Percentiles rank a stretch among this genome's conserved stretches.
Evolutionary conservation across 179 eudicot genomes (phyloP).

Genomic region (Spinacia oleracea): DNA sequence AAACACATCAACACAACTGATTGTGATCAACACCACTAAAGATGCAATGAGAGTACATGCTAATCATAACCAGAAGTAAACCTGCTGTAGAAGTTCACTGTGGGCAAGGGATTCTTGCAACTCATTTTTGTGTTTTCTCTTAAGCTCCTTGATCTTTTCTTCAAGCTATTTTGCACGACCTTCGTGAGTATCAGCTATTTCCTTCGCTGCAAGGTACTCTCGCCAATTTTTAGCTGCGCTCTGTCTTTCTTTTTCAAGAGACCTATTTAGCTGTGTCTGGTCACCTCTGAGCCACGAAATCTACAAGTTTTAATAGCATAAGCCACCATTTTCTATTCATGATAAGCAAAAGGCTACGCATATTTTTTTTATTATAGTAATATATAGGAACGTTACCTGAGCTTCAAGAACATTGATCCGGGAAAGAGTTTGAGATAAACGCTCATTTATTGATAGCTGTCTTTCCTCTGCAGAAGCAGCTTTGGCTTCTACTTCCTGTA

Average conservation of each 20-base stretch:
- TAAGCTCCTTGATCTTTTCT: too few species aligned
- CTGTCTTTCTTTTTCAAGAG: too few species aligned
- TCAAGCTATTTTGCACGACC: too few species aligned
- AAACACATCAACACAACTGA: neutral
- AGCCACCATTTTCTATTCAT: constrained; percentile 31
- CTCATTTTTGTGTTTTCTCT: too few species aligned
- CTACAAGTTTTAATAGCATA: constrained; percentile 45
- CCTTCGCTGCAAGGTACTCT: too few species aligned
- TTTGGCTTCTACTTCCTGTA: constrained; percentile 90
- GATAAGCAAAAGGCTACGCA: too few species aligned
- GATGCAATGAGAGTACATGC: constrained; percentile 10
- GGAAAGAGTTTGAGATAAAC: constrained; percentile 91
- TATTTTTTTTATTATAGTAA: too few species aligned
- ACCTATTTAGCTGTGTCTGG: constrained; percentile 89
- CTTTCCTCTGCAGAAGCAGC: constrained; percentile 93
- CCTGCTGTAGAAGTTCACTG: constrained; percentile 90
- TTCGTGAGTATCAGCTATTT: too few species aligned
- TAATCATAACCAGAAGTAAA: constrained; percentile 25
- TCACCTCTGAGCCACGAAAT: constrained; percentile 94
- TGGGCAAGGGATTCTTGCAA: constrained; percentile 72
- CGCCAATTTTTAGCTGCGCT: too few species aligned
- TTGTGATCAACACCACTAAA: neutral
- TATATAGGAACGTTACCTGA: too few species aligned
- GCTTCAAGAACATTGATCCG: too few species aligned
- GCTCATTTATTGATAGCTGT: constrained; percentile 87